Percentiles rank a stretch among this genome's conserved stretches.
These are phyloP conservation scores for Globisporangium spinosum DNA, from an alignment of 352 stramenopile species.

Conservation along the genomic window DNA sequence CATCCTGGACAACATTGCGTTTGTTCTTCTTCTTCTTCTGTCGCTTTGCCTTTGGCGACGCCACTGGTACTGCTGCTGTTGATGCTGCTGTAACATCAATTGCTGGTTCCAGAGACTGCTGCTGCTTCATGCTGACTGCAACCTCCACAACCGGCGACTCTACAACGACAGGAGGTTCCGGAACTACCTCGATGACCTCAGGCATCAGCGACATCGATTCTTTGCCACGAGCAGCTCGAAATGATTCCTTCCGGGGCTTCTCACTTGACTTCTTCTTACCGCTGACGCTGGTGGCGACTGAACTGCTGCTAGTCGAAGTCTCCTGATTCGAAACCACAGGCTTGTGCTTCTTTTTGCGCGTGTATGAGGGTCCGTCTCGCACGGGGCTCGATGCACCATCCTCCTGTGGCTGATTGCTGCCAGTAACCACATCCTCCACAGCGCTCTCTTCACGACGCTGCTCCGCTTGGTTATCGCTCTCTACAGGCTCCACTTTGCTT, in stretches of 20 bases:
- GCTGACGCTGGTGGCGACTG: background rate
- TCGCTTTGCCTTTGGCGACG: constrained; percentile 13
- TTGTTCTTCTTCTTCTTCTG: constrained; percentile 16
- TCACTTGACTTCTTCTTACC: constrained; percentile 5
- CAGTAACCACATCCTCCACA: background rate
- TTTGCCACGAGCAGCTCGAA: background rate
- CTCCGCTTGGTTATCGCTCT: constrained; percentile 13
- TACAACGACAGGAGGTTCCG: background rate
- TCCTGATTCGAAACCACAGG: background rate
- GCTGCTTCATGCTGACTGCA: background rate
- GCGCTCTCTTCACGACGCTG: background rate
- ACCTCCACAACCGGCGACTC: background rate
- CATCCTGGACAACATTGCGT: background rate
- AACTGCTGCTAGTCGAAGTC: background rate
- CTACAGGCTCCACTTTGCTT: background rate
- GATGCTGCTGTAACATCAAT: background rate
- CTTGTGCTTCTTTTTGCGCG: constrained; percentile 27
- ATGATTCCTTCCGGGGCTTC: constrained; percentile 2
- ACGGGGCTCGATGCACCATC: background rate
- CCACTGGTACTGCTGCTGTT: background rate
- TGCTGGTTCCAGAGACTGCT: background rate
- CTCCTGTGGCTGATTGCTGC: constrained; percentile 4
- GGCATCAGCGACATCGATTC: background rate
- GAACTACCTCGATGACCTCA: background rate
- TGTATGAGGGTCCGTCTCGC: constrained; percentile 2